Percentiles rank a stretch among this genome's conserved stretches.
Conservation (phyloP, 768 basidiomycete species). For the Russula abietina region DNA sequence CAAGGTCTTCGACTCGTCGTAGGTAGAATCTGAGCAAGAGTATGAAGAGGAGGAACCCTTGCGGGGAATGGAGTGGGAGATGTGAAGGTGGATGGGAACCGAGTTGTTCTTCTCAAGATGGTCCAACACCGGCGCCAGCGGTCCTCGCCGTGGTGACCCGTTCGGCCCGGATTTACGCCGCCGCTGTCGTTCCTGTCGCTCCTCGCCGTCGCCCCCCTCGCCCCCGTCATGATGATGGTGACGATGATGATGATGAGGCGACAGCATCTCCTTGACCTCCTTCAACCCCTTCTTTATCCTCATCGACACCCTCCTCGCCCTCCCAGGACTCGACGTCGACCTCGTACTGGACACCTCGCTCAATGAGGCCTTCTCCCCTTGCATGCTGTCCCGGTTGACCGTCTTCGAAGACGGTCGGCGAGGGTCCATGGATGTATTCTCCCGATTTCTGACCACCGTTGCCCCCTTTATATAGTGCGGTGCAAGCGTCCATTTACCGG, state of each 20-base stretch:
- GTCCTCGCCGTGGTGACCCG: slow-evolving; percentile 11
- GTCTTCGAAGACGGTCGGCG: background rate
- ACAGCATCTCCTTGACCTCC: slow-evolving; percentile 24
- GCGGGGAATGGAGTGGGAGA: slow-evolving; percentile 35
- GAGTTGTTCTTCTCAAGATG: slow-evolving; percentile 12
- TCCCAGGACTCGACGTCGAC: slow-evolving; percentile 8
- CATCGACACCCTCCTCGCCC: slow-evolving; percentile 24
- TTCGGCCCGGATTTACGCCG: slow-evolving; percentile 17
- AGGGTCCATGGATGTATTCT: background rate
- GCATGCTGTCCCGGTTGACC: background rate
- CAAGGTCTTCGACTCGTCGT: slow-evolving; percentile 16
- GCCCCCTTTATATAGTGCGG: background rate
- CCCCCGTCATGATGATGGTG: background rate
- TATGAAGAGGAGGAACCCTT: slow-evolving; percentile 32
- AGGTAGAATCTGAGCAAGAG: slow-evolving; percentile 4
- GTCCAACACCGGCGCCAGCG: slow-evolving; percentile 19
- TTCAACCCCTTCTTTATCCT: slow-evolving; percentile 25
- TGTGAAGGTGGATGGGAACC: slow-evolving; percentile 29
- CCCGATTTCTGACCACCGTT: background rate
- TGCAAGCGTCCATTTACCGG: background rate
- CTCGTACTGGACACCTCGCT: background rate
- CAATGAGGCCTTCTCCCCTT: slow-evolving; percentile 5
- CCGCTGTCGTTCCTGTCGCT: background rate
- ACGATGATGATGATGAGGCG: slow-evolving; percentile 15
- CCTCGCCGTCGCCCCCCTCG: background rate